A percentile compares a stretch with the other conserved stretches of the same genome.
phyloP scores from a whole-genome alignment of 2,329 filamentous ascomycete species.

The Scleromitrula shiraiana region DNA sequence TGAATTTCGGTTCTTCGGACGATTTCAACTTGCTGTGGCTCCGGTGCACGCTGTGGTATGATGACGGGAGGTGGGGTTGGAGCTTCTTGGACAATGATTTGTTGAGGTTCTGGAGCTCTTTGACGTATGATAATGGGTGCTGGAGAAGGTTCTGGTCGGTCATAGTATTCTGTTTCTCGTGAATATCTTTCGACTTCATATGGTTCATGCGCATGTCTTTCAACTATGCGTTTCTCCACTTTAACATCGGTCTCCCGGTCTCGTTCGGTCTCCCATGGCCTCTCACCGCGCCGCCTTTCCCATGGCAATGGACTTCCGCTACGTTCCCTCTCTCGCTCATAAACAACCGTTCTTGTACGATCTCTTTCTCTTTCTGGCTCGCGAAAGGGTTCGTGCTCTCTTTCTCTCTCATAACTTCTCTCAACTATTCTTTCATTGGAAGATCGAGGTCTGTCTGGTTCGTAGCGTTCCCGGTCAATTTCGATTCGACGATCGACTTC shows the following conservation, averaged over 20 bases:
- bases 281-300: constrained; percentile 24
- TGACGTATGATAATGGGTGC: constrained; percentile 50
- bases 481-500: constrained; percentile 28
- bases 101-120: constrained; percentile 46
- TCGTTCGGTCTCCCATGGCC: constrained; percentile 24
- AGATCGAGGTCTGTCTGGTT: constrained; percentile 25
- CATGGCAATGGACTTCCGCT: constrained; percentile 20
- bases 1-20: constrained; percentile 21
- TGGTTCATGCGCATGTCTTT: constrained; percentile 25
- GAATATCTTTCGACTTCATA: constrained; percentile 50
- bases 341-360: constrained; percentile 30
- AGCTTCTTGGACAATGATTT: constrained; percentile 53
- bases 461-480: constrained; percentile 13
- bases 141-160: constrained; percentile 41
- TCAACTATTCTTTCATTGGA: constrained; percentile 17
- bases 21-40: constrained; percentile 21
- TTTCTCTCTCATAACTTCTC: constrained; percentile 12
- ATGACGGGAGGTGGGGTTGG: constrained; percentile 44
- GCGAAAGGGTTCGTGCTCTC: constrained; percentile 24
- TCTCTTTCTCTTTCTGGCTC: constrained; percentile 32
- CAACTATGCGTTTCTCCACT: constrained; percentile 17
- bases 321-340: constrained; percentile 30
- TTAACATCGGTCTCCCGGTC: constrained; percentile 16
- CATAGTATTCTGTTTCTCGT: constrained; percentile 56
- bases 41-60: constrained; percentile 21